Percentiles rank a stretch among this genome's conserved stretches.
Conservation (phyloP, 345 rosid species). For the Murraya koenigii region DNA sequence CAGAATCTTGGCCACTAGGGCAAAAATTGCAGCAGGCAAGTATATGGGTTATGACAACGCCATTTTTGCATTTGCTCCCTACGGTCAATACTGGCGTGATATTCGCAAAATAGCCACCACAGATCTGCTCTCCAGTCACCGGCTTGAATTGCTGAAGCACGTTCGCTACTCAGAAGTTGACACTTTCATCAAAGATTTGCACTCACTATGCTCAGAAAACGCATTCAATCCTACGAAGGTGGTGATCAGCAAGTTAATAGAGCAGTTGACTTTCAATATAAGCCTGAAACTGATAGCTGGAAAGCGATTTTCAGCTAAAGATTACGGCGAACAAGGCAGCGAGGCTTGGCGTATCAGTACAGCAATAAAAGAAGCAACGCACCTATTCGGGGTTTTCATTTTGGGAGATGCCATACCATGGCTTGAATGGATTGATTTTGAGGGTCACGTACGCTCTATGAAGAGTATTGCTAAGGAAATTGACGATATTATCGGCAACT, state of each 20-base stretch:
- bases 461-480: constrained; percentile 44
- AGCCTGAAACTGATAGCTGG: constrained; percentile 50
- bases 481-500: constrained; percentile 38
- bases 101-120: constrained; percentile 53
- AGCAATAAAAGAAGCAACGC: constrained; percentile 38
- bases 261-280: constrained; percentile 51
- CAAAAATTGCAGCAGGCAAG: constrained; percentile 46
- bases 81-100: constrained; percentile 67
- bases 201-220: constrained; percentile 7
- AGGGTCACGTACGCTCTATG: constrained; percentile 43
- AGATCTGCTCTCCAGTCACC: constrained; percentile 50
- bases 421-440: constrained; percentile 55
- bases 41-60: constrained; percentile 64
- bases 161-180: constrained; percentile 42
- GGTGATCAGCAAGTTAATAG: constrained; percentile 37
- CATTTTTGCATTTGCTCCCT: constrained; percentile 42
- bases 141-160: constrained; percentile 41
- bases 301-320: constrained; percentile 31
- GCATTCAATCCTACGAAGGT: constrained; percentile 3
- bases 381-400: constrained; percentile 35
- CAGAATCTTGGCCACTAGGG: constrained; percentile 46
- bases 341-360: constrained; percentile 47
- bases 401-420: constrained; percentile 54
- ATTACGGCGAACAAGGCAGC: constrained; percentile 21
- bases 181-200: constrained; percentile 42